These are phyloP conservation scores for Dendrobium chrysotoxum DNA, from an alignment of 106 monocot species.

Conservation along the genomic window DNA sequence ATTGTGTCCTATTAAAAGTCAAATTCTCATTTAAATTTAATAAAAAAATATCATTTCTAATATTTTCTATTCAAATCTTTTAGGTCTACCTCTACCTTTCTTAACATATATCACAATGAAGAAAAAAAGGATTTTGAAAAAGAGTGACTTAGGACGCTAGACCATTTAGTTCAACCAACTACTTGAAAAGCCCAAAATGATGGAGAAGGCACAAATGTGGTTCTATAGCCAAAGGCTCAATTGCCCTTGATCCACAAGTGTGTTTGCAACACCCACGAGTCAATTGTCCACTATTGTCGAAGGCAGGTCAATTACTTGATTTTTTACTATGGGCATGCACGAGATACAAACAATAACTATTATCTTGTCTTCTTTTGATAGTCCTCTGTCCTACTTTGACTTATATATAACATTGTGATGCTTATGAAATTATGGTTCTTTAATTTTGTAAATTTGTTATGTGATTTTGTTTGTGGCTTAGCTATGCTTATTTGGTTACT, in stretches of 20 bases:
- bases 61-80: too few relatives aligned
- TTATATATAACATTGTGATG: neutral
- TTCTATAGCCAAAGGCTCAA: neutral
- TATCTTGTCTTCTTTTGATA: neutral
- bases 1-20: too few relatives aligned
- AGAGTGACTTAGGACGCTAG: too few relatives aligned
- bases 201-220: too few relatives aligned
- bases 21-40: too few relatives aligned
- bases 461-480: neutral
- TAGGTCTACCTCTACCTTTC: too few relatives aligned
- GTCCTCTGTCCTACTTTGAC: neutral
- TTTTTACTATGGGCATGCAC: neutral
- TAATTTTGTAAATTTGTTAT: neutral
- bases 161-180: too few relatives aligned
- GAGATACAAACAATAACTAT: neutral
- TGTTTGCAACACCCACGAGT: neutral
- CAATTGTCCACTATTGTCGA: too few relatives aligned
- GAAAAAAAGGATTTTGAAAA: too few relatives aligned
- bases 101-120: too few relatives aligned
- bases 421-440: neutral
- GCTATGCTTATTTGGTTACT: neutral
- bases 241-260: neutral
- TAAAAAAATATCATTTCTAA: too few relatives aligned
- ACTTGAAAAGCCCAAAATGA: too few relatives aligned
- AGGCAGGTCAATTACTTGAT: neutral